phyloP scores from a whole-genome alignment of 768 basidiomycete genomes.

The Naganishia friedmannii region DNA sequence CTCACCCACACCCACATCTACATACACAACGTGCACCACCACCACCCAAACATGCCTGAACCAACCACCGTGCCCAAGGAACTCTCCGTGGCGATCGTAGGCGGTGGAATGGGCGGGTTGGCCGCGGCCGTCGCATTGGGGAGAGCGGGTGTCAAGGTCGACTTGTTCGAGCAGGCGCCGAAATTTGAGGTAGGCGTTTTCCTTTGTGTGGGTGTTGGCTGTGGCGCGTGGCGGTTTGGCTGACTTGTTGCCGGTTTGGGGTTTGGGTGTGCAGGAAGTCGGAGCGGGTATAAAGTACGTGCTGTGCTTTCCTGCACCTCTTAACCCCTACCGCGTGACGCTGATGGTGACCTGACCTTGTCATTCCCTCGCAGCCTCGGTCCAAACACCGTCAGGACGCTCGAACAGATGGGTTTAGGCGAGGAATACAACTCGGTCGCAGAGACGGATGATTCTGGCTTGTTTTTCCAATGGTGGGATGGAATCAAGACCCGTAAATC shows the following conservation, averaged over 20 bases:
- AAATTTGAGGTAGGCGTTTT: conserved; percentile 15
- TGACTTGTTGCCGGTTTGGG: too few relatives aligned
- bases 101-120: conserved; percentile 38
- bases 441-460: conserved; percentile 27
- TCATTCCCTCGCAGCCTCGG: conserved; percentile 18
- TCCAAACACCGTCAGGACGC: conserved; percentile 29
- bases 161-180: conserved; percentile 30
- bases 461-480: conserved; percentile 33
- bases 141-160: conserved; percentile 33
- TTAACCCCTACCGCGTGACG: too few relatives aligned
- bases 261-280: conserved; percentile 11
- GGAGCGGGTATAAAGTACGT: conserved; percentile 32
- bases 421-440: conserved; percentile 29
- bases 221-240: too few relatives aligned
- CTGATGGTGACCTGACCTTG: too few relatives aligned
- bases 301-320: too few relatives aligned
- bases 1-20: too few relatives aligned
- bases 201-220: too few relatives aligned
- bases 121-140: conserved; percentile 35
- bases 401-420: conserved; percentile 29
- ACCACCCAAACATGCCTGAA: not conserved
- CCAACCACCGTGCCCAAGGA: not conserved
- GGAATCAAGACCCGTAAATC: conserved; percentile 26
- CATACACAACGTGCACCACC: not conserved
- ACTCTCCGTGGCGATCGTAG: conserved; percentile 36